Base-by-base conservation (phyloP, 495 filamentous ascomycete species). In the Hypoxylon cercidicola region DNA sequence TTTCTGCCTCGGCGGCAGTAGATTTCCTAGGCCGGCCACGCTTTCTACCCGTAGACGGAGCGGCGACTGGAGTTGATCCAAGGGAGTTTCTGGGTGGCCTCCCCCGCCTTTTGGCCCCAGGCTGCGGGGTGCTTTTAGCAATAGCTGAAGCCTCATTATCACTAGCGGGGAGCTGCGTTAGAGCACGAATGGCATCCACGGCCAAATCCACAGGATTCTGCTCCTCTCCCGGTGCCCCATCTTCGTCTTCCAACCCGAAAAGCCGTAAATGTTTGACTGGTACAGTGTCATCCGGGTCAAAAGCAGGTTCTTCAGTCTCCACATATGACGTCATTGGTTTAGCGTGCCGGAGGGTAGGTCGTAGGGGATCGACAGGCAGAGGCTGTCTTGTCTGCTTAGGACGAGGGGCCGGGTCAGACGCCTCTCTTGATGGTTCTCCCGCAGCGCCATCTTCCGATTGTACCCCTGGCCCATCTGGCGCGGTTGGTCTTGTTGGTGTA, bases 281-380 rank as follows among this genome's bases (percentile, higher is more conserved):
- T 19, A 78, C 62, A 10, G 71, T 60, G 21, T 82, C 77, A 58
- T 78, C 61, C 6, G 76, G 75, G 19, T 81, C 76, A 9, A 77
- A 74, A 32, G 68, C 70, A 13, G 66, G 65, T 16, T 77, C 68
- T n/a, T 78, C 75, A 3, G 70, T 66, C 18, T 77, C 74, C 4
- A 73, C 45, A 43, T 82, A 83, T 16, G 78, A 79, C 8, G 64
- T 55, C 50, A 71, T 77, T 20, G 81, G 79, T 45, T 76, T 77
- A 28, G 81, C 79, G 52, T 81, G 79, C 23, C 81, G 75, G 16
- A 83, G 71, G 21, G 71, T 64, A 30, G 79, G 78, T 66, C 75
- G 62, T 56, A 77, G 8, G 35, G 66, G 66, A 39, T 72, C 68
- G 41, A 63, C 44, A 35, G 68, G 71, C 10, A 70, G 52, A 35